Percentiles rank a stretch among this genome's conserved stretches.
phyloP scores from a whole-genome alignment of 495 filamentous ascomycete genomes.

The Daldinia concentrica region DNA sequence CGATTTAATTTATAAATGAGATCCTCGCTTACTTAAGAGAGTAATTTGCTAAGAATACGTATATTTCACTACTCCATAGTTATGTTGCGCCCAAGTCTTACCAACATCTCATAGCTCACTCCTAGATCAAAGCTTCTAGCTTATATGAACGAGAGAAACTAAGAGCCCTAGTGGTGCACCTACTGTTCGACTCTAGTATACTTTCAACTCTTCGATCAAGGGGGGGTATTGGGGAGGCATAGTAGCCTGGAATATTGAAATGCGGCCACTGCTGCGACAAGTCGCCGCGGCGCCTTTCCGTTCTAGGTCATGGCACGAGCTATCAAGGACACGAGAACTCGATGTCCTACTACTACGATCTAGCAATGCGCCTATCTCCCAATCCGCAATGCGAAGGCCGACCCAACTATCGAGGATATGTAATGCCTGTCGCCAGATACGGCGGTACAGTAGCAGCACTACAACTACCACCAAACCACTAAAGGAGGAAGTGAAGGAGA shows the following conservation, averaged over 20 bases:
- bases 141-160: background rate
- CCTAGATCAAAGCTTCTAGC: background rate
- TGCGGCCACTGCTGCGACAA: conserved; percentile 17
- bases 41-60: background rate
- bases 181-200: background rate
- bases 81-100: background rate
- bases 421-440: conserved; percentile 2
- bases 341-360: background rate
- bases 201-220: background rate
- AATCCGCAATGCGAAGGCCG: background rate
- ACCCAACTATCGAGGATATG: background rate
- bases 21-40: background rate
- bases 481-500: background rate
- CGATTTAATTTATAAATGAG: background rate
- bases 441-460: conserved; percentile 4
- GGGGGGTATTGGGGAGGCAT: background rate
- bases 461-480: background rate
- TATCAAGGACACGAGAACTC: background rate
- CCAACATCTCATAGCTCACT: background rate
- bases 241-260: background rate
- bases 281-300: background rate
- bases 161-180: background rate
- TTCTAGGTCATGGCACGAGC: conserved; percentile 2
- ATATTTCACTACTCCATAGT: background rate
- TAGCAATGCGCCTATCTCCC: background rate